Base-by-base conservation (phyloP, 176 grass and related monocot species). In the Aegilops tauschii region DNA sequence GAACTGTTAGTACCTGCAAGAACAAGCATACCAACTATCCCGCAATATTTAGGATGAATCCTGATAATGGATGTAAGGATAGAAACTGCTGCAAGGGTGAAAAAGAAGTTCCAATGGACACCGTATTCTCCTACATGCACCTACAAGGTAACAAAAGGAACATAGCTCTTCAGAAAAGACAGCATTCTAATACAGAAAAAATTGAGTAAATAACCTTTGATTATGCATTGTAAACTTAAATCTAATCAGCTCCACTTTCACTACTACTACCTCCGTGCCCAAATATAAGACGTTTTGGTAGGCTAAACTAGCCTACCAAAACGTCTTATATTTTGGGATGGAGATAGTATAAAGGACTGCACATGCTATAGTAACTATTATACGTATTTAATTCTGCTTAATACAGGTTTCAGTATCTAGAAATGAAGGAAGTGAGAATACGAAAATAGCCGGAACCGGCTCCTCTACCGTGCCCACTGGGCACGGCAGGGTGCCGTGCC, bases 81-180 rank as follows among this genome's bases (percentile, higher is more conserved):
- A 79, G 93, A 91, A 90, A 98, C 86, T 80, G 86, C 93, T 77
- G 92, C 92, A 65, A 96, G 96, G 27, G 96, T 98, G 83, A 98
- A 98, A 98, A 98, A 98, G 82, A 98, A 98, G 83, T 98, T 98
- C 96, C 92, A 98, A 32, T 98, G 96, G 67, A 96, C 96, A 59
- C 96, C 96, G 65, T 98, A 98, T 87, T 98, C 96, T 76, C 93
- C 96, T 71, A 90, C 88, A 96, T 98, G 96, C 65, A 96, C 90
- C 96, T 98, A 87, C 47, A 91, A 78, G 18, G 83, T 83, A 82
- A 59, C 25, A 90, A 77, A 78, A 12, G 31, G 29, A 83, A 65
- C 14, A 69, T 59, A 39, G 36, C 78, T 76, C 31, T 83, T 92
- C 64, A 86, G 31, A 78, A 70, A 70, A 70, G 56, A 83, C 40